These are phyloP conservation scores for Xerocomus nothofagi DNA, from an alignment of 1,284 basidiomycete genomes.

Conservation along the genomic window DNA sequence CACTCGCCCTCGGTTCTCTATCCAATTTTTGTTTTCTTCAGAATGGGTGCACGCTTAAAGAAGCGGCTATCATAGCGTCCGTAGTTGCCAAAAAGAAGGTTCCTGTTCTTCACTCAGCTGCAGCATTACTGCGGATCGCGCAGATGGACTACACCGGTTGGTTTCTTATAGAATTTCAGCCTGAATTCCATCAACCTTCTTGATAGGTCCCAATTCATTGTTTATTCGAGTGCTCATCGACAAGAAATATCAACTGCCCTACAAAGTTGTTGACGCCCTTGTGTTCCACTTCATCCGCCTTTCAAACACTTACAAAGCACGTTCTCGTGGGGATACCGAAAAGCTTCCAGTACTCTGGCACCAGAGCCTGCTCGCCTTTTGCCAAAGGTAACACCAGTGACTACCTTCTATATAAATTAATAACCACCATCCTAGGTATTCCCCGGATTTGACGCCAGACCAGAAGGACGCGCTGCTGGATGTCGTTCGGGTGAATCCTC, in stretches of 20 bases:
- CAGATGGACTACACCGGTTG: slow-evolving; percentile 94
- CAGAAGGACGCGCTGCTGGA: slow-evolving; percentile 98
- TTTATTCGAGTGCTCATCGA: slow-evolving; percentile 97
- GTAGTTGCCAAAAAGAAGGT: slow-evolving; percentile 91
- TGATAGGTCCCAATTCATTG: slow-evolving; percentile 86
- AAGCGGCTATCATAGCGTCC: slow-evolving; percentile 93
- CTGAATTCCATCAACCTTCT: background rate
- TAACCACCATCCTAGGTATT: slow-evolving; percentile 62
- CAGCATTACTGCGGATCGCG: slow-evolving; percentile 89
- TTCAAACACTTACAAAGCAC: slow-evolving; percentile 84
- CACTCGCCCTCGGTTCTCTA: background rate
- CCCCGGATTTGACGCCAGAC: slow-evolving; percentile 94
- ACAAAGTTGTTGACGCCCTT: slow-evolving; percentile 96
- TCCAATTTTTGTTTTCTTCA: slow-evolving; percentile 6
- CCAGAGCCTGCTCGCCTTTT: slow-evolving; percentile 93
- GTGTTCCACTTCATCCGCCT: slow-evolving; percentile 98
- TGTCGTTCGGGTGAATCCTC: slow-evolving; percentile 84
- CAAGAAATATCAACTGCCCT: slow-evolving; percentile 98
- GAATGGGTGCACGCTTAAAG: slow-evolving; percentile 84
- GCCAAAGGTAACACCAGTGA: slow-evolving; percentile 71
- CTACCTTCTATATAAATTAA: background rate
- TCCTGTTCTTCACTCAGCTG: slow-evolving; percentile 95
- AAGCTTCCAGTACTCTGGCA: slow-evolving; percentile 97
- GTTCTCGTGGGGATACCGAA: slow-evolving; percentile 61
- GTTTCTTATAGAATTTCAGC: background rate